Evolutionary conservation across 805 yeast genomes (phyloP), one percentile per base, ranked within the genome.

Genomic region (Debaryomyces prosopidis): DNA sequence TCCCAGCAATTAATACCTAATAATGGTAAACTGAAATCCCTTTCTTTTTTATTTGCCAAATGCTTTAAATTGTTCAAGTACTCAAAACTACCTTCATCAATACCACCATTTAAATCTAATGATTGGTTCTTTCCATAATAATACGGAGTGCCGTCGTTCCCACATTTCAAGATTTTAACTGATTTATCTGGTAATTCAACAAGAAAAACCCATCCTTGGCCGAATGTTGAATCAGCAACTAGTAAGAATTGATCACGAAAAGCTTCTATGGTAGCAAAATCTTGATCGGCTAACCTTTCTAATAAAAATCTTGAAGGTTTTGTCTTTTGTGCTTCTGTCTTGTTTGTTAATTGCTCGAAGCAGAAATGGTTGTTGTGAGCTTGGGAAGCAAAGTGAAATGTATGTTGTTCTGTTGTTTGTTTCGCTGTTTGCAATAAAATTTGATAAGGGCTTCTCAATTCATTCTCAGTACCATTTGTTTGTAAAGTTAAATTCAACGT

Each of bases 361-460:
- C 87, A 89, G 41, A 94, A 76, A 68, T 92, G 99, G 71, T 94
- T 94, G 69, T 90, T 91, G 70, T 87, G 92, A 2, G 90, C 84
- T 62, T 87, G 96, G 4, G 96, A 87, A 2, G 98, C 97, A 59
- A 77, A 81, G 68, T 91, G 94, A 75, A 85, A 91, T n/a, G 80
- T 66, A 44, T 80, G 79, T 28, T 90, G 84, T 55, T 80, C 79
- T 26, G 82, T 79, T 26, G 87, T 73, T 50, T 81, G 79, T 56
- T 79, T 78, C 3, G 90, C 85, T 0, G 94, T 81, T 52, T 82
- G 77, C 47, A 82, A 66, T 46, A 83, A 62, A 44, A 89, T 80
- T 49, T 87, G 87, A 62, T 85, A 81, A 3, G 96, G 92, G 15
- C 77, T 69, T 61, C 87, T 81, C 6, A 86, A 77, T 65, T 89